Evolutionary conservation across 768 basidiomycete genomes (phyloP).

Genomic region (Tubosaeta sp.): DNA sequence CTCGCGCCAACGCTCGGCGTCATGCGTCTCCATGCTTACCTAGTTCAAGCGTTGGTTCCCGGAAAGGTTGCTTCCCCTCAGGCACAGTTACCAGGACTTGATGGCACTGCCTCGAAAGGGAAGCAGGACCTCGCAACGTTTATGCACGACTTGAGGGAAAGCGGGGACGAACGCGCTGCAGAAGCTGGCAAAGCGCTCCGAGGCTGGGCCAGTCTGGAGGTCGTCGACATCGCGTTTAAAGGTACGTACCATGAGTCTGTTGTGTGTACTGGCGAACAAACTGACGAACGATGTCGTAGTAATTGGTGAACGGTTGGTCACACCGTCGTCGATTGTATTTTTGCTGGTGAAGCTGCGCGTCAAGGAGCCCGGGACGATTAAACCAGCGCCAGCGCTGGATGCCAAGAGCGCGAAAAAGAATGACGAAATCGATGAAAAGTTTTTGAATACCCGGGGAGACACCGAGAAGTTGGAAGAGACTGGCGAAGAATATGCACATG

Average conservation of each 20-base stretch:
- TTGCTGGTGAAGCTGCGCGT: slow-evolving; percentile 82
- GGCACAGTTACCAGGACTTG: slow-evolving; percentile 77
- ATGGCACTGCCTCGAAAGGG: slow-evolving; percentile 32
- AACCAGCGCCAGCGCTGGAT: slow-evolving; percentile 34
- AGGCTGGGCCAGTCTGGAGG: slow-evolving; percentile 70
- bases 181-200: slow-evolving; percentile 52
- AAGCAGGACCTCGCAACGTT: slow-evolving; percentile 15
- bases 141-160: slow-evolving; percentile 15
- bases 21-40: slow-evolving; percentile 79
- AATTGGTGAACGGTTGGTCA: slow-evolving; percentile 83
- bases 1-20: slow-evolving; percentile 69
- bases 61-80: slow-evolving; percentile 43
- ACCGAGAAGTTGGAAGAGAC: slow-evolving; percentile 54
- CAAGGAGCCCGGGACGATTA: slow-evolving; percentile 43
- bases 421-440: slow-evolving; percentile 65
- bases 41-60: slow-evolving; percentile 79
- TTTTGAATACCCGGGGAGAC: slow-evolving; percentile 59
- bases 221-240: slow-evolving; percentile 82
- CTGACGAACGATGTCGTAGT: slow-evolving; percentile 42
- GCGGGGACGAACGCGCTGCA: slow-evolving; percentile 12
- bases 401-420: slow-evolving; percentile 42
- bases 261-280: neutral
- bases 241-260: slow-evolving; percentile 41
- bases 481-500: slow-evolving; percentile 70
- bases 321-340: slow-evolving; percentile 84